Evolutionary conservation across 371 early-diverging fungal species (phyloP).

Genomic region (Mortierella sp.): DNA sequence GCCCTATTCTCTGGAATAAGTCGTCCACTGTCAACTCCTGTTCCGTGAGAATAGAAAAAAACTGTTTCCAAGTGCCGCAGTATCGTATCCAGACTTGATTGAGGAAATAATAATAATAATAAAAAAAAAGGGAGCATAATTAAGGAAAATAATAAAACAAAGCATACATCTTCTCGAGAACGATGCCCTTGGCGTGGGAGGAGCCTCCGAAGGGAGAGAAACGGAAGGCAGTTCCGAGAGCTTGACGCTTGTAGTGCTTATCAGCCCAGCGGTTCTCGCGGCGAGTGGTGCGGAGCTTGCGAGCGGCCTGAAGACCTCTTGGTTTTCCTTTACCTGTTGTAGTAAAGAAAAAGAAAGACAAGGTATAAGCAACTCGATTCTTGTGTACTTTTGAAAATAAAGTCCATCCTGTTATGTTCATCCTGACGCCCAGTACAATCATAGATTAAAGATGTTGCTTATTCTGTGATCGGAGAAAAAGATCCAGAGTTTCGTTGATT

Average conservation of each 20-base stretch:
- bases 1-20: background rate
- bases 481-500: background rate
- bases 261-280: conserved; percentile 99
- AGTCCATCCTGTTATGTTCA: background rate
- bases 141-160: no score
- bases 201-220: conserved; percentile 98
- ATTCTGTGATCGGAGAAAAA: background rate
- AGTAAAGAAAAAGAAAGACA: background rate
- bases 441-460: conserved; percentile 1
- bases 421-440: background rate
- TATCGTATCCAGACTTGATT: background rate
- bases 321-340: conserved; percentile 92
- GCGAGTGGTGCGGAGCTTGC: conserved; percentile 97
- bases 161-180: conserved; percentile 98
- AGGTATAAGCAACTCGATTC: background rate
- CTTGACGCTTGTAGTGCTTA: conserved; percentile 98
- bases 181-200: conserved; percentile 99
- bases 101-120: background rate
- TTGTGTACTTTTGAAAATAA: background rate
- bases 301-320: conserved; percentile 99
- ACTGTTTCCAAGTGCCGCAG: conserved; percentile 1
- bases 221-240: conserved; percentile 98
- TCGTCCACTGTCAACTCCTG: background rate
- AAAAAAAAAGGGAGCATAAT: conserved; percentile 60
- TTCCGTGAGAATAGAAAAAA: background rate